phyloP scores from a whole-genome alignment of 2,329 filamentous ascomycete genomes.

The Graphilbum sp. region DNA sequence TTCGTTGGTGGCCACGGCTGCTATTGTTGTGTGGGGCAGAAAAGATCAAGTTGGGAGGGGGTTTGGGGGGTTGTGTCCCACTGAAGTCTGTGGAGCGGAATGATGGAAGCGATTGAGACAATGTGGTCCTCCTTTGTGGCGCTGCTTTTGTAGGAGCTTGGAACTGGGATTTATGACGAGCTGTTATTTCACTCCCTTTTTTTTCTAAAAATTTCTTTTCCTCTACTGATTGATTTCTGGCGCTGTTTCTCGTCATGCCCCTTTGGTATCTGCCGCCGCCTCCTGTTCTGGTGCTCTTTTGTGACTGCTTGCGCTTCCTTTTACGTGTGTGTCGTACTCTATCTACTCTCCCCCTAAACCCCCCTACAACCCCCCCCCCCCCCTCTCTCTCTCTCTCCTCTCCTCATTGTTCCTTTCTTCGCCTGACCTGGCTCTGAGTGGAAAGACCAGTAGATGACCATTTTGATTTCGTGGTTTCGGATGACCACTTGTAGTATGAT shows the following conservation, averaged over 20 bases:
- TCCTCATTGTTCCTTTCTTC: too few relatives aligned
- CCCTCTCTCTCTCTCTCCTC: too few relatives aligned
- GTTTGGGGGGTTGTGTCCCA: background rate
- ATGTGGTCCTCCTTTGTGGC: background rate
- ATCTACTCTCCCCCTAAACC: too few relatives aligned
- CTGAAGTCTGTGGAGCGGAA: background rate
- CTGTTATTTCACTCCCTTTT: background rate
- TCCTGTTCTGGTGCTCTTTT: background rate
- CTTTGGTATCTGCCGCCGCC: background rate
- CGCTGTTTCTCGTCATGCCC: background rate
- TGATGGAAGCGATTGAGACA: background rate
- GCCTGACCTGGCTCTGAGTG: too few relatives aligned
- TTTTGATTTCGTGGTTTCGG: too few relatives aligned
- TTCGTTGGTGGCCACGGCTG: background rate
- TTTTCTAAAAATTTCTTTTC: slow-evolving; percentile 1
- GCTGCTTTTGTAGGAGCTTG: slow-evolving; percentile 2
- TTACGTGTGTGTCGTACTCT: background rate
- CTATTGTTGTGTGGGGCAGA: background rate
- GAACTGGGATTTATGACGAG: slow-evolving; percentile 1
- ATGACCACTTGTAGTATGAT: too few relatives aligned
- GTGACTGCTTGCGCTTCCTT: background rate
- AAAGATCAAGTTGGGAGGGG: background rate
- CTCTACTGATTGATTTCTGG: too few relatives aligned
- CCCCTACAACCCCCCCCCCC: too few relatives aligned
- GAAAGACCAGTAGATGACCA: too few relatives aligned